phyloP scores from a whole-genome alignment of 2,329 filamentous ascomycete genomes.

The Purpureocillium takamizusanense region DNA sequence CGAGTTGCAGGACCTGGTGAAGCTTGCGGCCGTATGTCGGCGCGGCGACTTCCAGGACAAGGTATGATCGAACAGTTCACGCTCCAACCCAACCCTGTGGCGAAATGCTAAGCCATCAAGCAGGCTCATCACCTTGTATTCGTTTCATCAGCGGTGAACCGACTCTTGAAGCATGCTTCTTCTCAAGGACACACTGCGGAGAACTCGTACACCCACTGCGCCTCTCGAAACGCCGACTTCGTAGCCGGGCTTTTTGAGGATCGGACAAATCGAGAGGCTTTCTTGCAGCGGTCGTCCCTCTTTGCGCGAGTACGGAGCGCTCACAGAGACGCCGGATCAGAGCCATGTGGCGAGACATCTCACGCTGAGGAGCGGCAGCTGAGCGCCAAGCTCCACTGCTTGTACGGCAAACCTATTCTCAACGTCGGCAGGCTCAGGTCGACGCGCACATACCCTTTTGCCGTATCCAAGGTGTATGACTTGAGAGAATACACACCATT shows the following conservation, averaged over 20 bases:
- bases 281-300: slow-evolving; percentile 56
- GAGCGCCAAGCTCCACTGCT: slow-evolving; percentile 61
- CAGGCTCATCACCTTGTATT: slow-evolving; percentile 29
- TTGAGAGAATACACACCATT: slow-evolving; percentile 54
- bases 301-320: slow-evolving; percentile 46
- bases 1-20: slow-evolving; percentile 33
- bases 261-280: slow-evolving; percentile 43
- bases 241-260: slow-evolving; percentile 35
- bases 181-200: slow-evolving; percentile 19
- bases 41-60: slow-evolving; percentile 25
- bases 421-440: slow-evolving; percentile 24
- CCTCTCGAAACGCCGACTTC: slow-evolving; percentile 38
- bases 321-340: slow-evolving; percentile 3
- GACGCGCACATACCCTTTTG: slow-evolving; percentile 45
- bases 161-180: slow-evolving; percentile 35
- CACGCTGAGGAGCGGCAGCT: slow-evolving; percentile 39
- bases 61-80: slow-evolving; percentile 15
- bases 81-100: not conserved
- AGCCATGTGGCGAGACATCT: slow-evolving; percentile 2
- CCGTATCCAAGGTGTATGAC: slow-evolving; percentile 65
- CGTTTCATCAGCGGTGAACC: slow-evolving; percentile 34
- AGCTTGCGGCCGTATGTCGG: slow-evolving; percentile 33
- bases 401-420: slow-evolving; percentile 54
- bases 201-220: slow-evolving; percentile 24
- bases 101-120: too few species aligned